Evolutionary conservation across 768 basidiomycete genomes (phyloP), one percentile per base, ranked within the genome.

Genomic region (Serendipita sp.): DNA sequence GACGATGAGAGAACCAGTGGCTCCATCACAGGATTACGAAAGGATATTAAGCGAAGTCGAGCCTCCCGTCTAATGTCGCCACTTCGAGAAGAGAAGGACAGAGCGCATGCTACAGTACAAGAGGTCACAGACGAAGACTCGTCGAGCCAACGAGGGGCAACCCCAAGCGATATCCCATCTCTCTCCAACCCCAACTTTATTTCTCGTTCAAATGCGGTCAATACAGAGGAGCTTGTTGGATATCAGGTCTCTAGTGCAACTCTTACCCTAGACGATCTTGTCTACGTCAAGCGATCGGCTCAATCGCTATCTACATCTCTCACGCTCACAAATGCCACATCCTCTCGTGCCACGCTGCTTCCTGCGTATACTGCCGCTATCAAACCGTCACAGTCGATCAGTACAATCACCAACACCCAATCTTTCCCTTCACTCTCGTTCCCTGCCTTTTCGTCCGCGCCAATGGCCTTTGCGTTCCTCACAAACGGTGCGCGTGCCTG

Each of bases 401-500:
- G 23, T 2, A 44, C 34, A 10, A n/a, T 18, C 44, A 18, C 10
- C 34, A 28, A 23, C 3, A 45, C 18, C 3, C 23, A 38, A 35
- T 3, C 34, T 30, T 28, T 23, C 13, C 5, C n/a, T 1, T 46
- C 38, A 0, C 63, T 44, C 36, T 51, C 36, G n/a, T 44, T 28
- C 35, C 54, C 54, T 41, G 3, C 18, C 56, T 60, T 60, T 36
- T 28, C 23, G 34, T 60, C 56, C 2, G 56, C 56, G 1, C 56
- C 56, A 28, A 16, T n/a, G 45, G 68, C 82, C 1, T 87, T 82
- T 72, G 80, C 80, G 52, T 88, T 94, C 73, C 76, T 95, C 18
- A 89, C 88, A 3, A 83, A 91, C 68, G 94, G 95, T 5, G 84
- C 93, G 0, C 78, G 95, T 16, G 94, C 92, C 0, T 79, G 86